Conservation (phyloP, 1,139 yeast species). For the Yamadazyma oceani region DNA sequence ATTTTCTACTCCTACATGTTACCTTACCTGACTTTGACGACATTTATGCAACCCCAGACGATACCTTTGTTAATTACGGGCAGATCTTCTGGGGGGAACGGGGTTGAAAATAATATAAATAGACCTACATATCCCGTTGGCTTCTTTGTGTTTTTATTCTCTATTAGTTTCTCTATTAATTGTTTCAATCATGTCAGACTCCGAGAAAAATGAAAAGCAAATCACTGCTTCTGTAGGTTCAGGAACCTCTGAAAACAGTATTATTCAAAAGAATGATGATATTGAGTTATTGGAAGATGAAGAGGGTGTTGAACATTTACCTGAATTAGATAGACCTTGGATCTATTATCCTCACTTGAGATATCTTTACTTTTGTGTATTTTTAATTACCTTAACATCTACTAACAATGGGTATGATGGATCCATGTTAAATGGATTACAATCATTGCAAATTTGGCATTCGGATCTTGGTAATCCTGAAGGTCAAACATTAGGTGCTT, state of each 20-base stretch:
- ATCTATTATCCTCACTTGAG: constrained; percentile 33
- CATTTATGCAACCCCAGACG: no score
- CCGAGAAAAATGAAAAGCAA: constrained; percentile 3
- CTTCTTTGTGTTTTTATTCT: no score
- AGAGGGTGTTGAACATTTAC: constrained; percentile 5
- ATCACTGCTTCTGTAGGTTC: constrained; percentile 1
- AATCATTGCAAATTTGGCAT: constrained; percentile 38
- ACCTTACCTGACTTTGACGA: no score
- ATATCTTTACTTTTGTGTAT: constrained; percentile 34
- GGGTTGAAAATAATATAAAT: no score
- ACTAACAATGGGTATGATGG: constrained; percentile 55
- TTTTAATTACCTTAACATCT: constrained; percentile 44
- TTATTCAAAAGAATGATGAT: constrained; percentile 1
- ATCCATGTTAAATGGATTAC: constrained; percentile 51
- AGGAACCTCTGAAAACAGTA: neutral
- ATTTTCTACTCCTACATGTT: no score
- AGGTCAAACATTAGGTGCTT: constrained; percentile 41
- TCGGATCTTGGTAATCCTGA: constrained; percentile 36
- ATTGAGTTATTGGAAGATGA: neutral
- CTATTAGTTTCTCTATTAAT: no score
- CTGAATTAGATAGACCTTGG: constrained; percentile 17
- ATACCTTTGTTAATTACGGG: no score
- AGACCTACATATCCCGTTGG: no score
- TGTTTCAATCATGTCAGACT: constrained; percentile 7
- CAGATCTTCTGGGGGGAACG: no score